Evolutionary conservation across 352 stramenopile genomes (phyloP), one percentile per base, ranked within the genome.

Genomic region (Pythium aristosporum): DNA sequence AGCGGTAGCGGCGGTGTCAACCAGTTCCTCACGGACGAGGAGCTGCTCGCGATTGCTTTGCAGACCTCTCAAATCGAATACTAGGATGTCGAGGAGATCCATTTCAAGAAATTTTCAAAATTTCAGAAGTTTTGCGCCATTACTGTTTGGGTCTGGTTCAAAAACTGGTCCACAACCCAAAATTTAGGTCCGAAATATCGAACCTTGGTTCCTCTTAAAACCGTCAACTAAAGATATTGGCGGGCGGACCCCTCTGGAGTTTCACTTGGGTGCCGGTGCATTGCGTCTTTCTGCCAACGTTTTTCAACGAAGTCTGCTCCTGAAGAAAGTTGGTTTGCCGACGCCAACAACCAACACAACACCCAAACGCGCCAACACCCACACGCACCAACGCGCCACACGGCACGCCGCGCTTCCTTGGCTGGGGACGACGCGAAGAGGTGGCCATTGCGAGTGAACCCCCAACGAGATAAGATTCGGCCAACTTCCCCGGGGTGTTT

Each of bases 21-120:
- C n/a, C 41, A 56, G 5, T 50, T 63, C 23, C 57, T 74, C 30
- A 62, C 61, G 7, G 67, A 74, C 32, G 67, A 74, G 47, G 67
- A 74, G 53, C 57, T 69, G 11, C 39, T 74, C 18, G 61, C 56
- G 20, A 58, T 74, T 37, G 67, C 67, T 4, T 42, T 74, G 28
- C 61, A 69, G 23, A 69, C 62, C 16, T 74, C 67, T 6, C 57
- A 74, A 63, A 67, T 74, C 54, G 67, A 74, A 63, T 74, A 67
- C 39, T 69, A 69, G 37, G 46, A 12, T 18, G 13, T 50, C 9
- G 13, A 30, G 44, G 36, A 30, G 3, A 55, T 39, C 2, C 9
- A 15, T 51, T 51, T 51, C 44, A 51, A 41, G 23, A 41, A 6
- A n/a, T 50, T 50, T 30, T 28, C 9, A 43, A 56, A 21, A 25